phyloP scores from a whole-genome alignment of 345 rosid genomes.

The Citrus cavaleriei region DNA sequence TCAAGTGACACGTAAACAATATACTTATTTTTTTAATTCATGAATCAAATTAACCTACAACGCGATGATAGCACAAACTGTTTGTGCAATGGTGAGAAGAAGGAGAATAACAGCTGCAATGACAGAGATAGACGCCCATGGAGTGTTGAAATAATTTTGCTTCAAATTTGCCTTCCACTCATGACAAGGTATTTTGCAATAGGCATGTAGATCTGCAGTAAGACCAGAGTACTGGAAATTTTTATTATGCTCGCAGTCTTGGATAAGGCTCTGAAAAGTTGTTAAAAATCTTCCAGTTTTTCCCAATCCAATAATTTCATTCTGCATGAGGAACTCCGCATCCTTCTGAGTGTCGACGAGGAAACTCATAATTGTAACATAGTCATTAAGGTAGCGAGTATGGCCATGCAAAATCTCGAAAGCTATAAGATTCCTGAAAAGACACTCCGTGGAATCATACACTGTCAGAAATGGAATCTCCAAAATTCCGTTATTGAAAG shows the following conservation, averaged over 20 bases:
- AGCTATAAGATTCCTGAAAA: neutral
- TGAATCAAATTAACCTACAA: neutral
- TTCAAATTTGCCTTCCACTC: neutral
- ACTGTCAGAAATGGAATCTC: neutral
- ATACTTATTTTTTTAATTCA: too few species aligned
- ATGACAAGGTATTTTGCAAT: too few species aligned
- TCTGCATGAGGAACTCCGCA: slow-evolving; percentile 5
- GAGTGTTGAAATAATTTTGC: too few species aligned
- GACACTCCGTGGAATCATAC: neutral
- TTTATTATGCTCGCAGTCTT: too few species aligned
- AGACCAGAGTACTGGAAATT: too few species aligned
- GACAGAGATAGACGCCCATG: too few species aligned
- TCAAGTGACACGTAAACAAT: too few species aligned
- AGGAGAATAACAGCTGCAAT: too few species aligned
- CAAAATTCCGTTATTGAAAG: neutral
- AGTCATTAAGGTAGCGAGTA: neutral
- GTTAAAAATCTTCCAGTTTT: too few species aligned
- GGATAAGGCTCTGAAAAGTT: too few species aligned
- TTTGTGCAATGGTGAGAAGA: too few species aligned
- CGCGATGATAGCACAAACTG: neutral
- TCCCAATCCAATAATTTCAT: neutral
- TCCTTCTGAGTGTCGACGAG: slow-evolving; percentile 11
- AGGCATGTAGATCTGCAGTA: too few species aligned
- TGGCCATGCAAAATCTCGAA: neutral
- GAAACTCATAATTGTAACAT: neutral